A percentile compares a stretch with the other conserved stretches of the same genome.
phyloP scores from a whole-genome alignment of 23 red algal genomes.

The Gracilaria caudata region DNA sequence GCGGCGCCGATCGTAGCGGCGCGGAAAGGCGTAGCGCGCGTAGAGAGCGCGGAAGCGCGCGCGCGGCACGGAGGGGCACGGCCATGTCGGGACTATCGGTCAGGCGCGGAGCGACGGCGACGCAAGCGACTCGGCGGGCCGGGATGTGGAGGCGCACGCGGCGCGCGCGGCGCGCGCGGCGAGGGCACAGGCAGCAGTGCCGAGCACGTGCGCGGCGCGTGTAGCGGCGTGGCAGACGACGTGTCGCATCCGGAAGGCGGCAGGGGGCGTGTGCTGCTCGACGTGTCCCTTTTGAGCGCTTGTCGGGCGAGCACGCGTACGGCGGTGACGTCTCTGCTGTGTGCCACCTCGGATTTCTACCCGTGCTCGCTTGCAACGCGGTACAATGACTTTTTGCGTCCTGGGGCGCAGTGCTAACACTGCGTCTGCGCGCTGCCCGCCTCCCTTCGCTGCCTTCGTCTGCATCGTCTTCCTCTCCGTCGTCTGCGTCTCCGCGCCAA shows the following conservation, averaged over 20 bases:
- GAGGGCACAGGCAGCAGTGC: neutral
- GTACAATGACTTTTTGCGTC: neutral
- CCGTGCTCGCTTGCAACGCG: too few relatives aligned
- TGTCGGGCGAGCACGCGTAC: neutral
- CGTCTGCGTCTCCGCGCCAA: neutral
- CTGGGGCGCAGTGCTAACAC: too few relatives aligned
- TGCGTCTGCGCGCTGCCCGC: neutral
- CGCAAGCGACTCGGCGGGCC: neutral
- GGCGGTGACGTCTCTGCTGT: neutral
- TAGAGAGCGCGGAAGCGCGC: slow-evolving; percentile 5
- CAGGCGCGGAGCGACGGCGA: neutral
- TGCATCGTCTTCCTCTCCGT: neutral
- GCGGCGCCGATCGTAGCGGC: neutral
- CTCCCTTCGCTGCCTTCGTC: slow-evolving; percentile 14
- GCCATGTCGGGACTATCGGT: slow-evolving; percentile 12
- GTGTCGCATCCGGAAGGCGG: neutral
- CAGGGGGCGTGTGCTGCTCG: too few relatives aligned
- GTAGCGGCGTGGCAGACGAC: neutral
- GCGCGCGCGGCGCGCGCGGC: neutral
- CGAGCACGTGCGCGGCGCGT: neutral
- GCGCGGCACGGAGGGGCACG: slow-evolving; percentile 15
- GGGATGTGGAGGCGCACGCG: too few relatives aligned
- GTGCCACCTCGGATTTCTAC: too few relatives aligned
- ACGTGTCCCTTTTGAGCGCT: neutral
- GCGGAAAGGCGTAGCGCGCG: neutral